Evolutionary conservation across 2,329 filamentous ascomycete species (phyloP), one percentile per base, ranked within the genome.

Genomic region (Paecilomyces dactylethromorphus): DNA sequence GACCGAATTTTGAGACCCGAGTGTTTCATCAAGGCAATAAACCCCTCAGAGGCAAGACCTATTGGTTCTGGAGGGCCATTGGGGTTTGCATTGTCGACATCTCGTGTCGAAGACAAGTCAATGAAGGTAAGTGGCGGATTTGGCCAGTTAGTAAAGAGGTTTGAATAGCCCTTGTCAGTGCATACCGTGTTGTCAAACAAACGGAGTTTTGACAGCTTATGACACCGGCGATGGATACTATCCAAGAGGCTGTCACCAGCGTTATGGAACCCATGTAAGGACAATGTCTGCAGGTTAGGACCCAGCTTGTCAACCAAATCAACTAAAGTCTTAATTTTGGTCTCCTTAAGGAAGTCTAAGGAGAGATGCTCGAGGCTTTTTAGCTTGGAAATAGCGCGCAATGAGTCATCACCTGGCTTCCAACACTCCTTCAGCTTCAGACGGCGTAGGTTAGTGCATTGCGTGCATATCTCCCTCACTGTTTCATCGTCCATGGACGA

Each of bases 341-440:
- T 71, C 39, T 79, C 84, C 13, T 78, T 74, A 58, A 84, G 80
- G 55, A 92, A 79, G 58, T 89, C 83, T 8, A 97, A 80, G 3
- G 90, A 88, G 4, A 97, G 77, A 68, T 95, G 89, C 68, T 90
- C 79, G 1, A 97, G 82, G 0, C 81, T 78, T 12, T 79, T 66
- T 45, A 96, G 70, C 0, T 81, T 75, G 1, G 84, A 82, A 49
- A 97, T 85, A 3, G 83, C 78, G 53, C 81, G 76, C 53, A 97
- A 78, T 11, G 89, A 87, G 12, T 81, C 76, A 58, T 86, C 81
- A 0, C 85, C 87, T 21, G 94, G 78, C 62, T 87, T 84, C 68
- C 91, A 89, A 72, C 94, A 96, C 68, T 91, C 85, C 65, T 86
- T 86, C 35, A 97, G 78, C 74, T 96, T 97, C 56, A 97, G 79